Conservation (phyloP, 306 rosid species). For the Cercis canadensis region DNA sequence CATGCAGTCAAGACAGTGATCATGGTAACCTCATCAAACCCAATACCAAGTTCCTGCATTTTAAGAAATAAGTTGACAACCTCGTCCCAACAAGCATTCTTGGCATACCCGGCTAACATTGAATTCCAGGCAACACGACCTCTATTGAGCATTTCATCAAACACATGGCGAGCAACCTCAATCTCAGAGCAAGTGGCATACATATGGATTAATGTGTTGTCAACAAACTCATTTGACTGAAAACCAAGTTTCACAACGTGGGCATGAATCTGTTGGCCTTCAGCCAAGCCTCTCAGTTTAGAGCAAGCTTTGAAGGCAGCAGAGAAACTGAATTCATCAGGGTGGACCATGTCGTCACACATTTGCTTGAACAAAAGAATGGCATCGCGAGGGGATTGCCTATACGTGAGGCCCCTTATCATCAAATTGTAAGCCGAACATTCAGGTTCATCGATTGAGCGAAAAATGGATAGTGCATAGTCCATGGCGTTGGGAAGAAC, state of each 20-base stretch:
- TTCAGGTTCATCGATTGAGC: conserved; percentile 40
- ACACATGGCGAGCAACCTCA: conserved; percentile 58
- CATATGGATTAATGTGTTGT: conserved; percentile 61
- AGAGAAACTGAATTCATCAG: conserved; percentile 53
- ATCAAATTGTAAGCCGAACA: conserved; percentile 55
- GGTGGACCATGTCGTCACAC: conserved; percentile 42
- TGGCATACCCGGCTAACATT: conserved; percentile 55
- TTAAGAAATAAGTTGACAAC: conserved; percentile 50
- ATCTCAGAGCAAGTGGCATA: conserved; percentile 48
- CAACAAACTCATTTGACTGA: conserved; percentile 40
- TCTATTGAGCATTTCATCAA: conserved; percentile 53
- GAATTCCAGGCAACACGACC: conserved; percentile 59
- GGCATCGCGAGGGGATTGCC: conserved; percentile 50
- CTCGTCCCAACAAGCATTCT: conserved; percentile 56
- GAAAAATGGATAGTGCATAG: conserved; percentile 61
- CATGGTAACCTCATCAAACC: conserved; percentile 62
- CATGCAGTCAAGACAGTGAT: conserved; percentile 58
- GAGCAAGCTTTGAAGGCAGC: conserved; percentile 65
- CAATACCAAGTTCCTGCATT: conserved; percentile 42
- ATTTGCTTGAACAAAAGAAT: conserved; percentile 54
- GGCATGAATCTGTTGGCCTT: conserved; percentile 62
- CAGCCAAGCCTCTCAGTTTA: conserved; percentile 38
- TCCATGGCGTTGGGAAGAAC: conserved; percentile 55
- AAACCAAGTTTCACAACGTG: conserved; percentile 54
- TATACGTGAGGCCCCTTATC: conserved; percentile 52